Evolutionary conservation across 1,139 yeast genomes (phyloP).

Genomic region (Suhomyces bolitotheri): DNA sequence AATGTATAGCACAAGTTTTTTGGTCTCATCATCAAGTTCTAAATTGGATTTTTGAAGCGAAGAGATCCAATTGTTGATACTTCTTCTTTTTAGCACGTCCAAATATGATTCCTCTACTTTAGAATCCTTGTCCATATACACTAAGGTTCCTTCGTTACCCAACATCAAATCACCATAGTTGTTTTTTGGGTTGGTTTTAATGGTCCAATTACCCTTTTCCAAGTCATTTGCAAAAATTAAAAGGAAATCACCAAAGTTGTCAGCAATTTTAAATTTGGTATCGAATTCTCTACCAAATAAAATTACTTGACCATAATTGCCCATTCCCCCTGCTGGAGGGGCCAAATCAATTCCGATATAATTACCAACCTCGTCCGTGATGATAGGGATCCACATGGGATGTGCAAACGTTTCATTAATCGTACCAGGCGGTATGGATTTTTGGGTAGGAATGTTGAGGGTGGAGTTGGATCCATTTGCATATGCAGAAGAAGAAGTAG

Average conservation of each 20-base stretch:
- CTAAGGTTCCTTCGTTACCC: slow-evolving; percentile 71
- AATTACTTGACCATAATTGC: slow-evolving; percentile 81
- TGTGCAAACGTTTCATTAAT: slow-evolving; percentile 78
- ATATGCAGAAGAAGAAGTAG: slow-evolving; percentile 8
- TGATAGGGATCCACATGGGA: slow-evolving; percentile 86
- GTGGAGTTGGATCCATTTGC: slow-evolving; percentile 7
- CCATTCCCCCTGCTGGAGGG: slow-evolving; percentile 64
- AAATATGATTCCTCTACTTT: slow-evolving; percentile 60
- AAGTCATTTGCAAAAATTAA: slow-evolving; percentile 80
- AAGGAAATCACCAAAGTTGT: slow-evolving; percentile 83
- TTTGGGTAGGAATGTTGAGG: slow-evolving; percentile 54
- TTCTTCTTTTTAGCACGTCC: slow-evolving; percentile 52
- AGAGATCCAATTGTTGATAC: slow-evolving; percentile 35
- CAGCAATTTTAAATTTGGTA: slow-evolving; percentile 73
- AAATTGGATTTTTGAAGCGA: slow-evolving; percentile 22
- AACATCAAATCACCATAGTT: slow-evolving; percentile 54
- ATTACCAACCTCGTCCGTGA: slow-evolving; percentile 87
- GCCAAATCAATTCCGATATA: slow-evolving; percentile 87
- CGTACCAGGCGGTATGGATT: slow-evolving; percentile 71
- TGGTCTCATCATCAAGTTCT: slow-evolving; percentile 19
- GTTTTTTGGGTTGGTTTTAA: slow-evolving; percentile 51
- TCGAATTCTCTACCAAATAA: slow-evolving; percentile 89
- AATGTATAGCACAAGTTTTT: slow-evolving; percentile 27
- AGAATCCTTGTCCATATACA: slow-evolving; percentile 53
- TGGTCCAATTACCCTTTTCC: slow-evolving; percentile 72